Base-by-base conservation (phyloP, 306 rosid species). In the Prunus campanulata region DNA sequence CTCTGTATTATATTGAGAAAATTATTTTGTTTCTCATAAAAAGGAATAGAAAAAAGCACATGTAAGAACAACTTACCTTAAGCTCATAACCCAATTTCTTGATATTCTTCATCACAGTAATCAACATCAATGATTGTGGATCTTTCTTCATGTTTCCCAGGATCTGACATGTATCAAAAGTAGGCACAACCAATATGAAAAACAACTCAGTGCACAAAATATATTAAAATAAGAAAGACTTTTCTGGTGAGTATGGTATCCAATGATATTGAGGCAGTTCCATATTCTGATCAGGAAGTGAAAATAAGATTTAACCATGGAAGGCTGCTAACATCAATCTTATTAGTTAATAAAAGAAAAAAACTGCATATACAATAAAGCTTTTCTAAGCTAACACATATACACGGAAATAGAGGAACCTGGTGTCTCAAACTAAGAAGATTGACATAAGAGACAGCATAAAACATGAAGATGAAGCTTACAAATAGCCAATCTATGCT, bases 41-140 rank as follows among this genome's bases (percentile, higher is more conserved):
- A 13, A 9, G 49, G 29, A 22, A 71, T 44, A 76, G 69, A 74
- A 0, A 57, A 47, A 75, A 62, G 46, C 81, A 69, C 80, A 78
- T 27, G 51, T 55, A 78, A 70, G 9, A 79, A 80, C 42, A 52
- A 75, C 86, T 85, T 80, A 89, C 99, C 97, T 90, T 88, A 76
- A 95, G 75, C 48, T 69, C 82, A 84, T 95, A 95, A 71, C 99
- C 99, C 79, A 95, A 87, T 72, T 86, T 91, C 84, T 89, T 89
- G 32, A 95, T 81, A 78, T 87, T 90, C 87, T 79, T 93, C 78
- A 89, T 80, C 74, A 88, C 83, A 19, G 97, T 90, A 80, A 90
- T 64, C 89, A 95, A 74, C 97, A 89, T 86, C 87, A 95, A 44
- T 42, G 97, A 83, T 42, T 83, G 92, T 64, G 96, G 89, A 87